A percentile compares a stretch with the other conserved stretches of the same genome.
Evolutionary conservation across 73 alveolate species (phyloP).

Genomic region (Tetrahymena borealis): DNA sequence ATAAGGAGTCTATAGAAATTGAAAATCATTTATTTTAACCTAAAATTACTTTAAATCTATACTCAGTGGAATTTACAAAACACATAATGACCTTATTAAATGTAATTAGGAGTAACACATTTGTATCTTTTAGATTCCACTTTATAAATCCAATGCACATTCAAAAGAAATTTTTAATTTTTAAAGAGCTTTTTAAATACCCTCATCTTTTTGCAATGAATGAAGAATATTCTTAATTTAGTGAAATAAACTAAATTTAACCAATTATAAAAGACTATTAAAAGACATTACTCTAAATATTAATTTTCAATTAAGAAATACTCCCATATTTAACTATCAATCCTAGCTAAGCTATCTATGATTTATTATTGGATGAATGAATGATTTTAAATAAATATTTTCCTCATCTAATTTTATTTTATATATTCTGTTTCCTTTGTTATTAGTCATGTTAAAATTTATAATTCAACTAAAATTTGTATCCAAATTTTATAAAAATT

Average conservation of each 20-base stretch:
- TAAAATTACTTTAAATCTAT: background rate
- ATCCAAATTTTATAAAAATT: no score
- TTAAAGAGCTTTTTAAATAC: background rate
- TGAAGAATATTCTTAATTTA: background rate
- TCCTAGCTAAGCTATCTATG: background rate
- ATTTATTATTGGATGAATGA: background rate
- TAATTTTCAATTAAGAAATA: background rate
- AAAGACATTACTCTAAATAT: background rate
- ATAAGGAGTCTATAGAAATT: background rate
- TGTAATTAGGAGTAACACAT: background rate
- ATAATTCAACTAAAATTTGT: no score
- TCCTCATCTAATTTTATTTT: background rate
- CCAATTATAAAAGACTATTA: background rate
- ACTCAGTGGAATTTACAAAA: background rate
- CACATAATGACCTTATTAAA: background rate
- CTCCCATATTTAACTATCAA: background rate
- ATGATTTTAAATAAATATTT: background rate
- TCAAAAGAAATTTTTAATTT: background rate
- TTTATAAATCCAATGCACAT: background rate
- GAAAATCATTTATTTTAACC: background rate
- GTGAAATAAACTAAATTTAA: background rate
- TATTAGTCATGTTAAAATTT: no score
- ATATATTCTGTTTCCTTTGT: no score
- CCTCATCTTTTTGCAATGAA: background rate
- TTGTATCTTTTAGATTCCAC: background rate